Percentiles rank a stretch among this genome's conserved stretches.
Evolutionary conservation across 352 stramenopile genomes (phyloP).

Genomic region (Globisporangium orthogonon): DNA sequence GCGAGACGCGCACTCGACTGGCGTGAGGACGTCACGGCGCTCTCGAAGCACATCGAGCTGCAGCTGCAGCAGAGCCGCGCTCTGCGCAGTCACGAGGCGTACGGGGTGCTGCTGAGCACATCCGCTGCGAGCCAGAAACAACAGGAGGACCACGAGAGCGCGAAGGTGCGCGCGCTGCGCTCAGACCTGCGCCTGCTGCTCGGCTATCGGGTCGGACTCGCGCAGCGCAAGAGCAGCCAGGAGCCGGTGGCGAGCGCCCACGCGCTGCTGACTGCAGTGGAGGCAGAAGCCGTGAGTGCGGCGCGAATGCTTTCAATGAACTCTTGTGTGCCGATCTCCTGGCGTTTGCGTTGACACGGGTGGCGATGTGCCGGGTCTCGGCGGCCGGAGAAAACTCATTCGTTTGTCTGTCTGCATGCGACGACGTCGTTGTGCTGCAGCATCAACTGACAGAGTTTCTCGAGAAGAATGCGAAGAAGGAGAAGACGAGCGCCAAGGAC

Average conservation of each 20-base stretch:
- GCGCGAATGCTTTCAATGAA: not conserved
- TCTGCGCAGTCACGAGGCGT: conserved; percentile 46
- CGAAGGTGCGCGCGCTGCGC: conserved; percentile 39
- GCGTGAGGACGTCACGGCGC: conserved; percentile 59
- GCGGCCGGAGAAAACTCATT: not conserved
- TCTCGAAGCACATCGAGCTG: conserved; percentile 68
- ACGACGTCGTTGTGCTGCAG: conserved; percentile 12
- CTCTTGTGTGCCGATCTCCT: not conserved
- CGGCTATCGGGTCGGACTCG: conserved; percentile 44
- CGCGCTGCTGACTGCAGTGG: conserved; percentile 11
- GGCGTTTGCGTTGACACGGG: too few relatives aligned
- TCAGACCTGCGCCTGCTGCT: conserved; percentile 64
- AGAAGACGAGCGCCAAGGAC: conserved; percentile 51
- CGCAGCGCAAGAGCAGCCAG: conserved; percentile 17
- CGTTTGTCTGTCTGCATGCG: not conserved
- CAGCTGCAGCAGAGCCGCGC: conserved; percentile 67
- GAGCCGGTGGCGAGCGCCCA: conserved; percentile 9
- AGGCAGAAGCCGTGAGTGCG: conserved; percentile 33
- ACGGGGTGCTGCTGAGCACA: conserved; percentile 39
- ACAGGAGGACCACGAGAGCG: conserved; percentile 44
- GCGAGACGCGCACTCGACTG: conserved; percentile 54
- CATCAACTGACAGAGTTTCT: conserved; percentile 50
- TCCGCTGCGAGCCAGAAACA: conserved; percentile 26
- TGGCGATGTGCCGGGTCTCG: conserved; percentile 4
- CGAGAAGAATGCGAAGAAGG: conserved; percentile 49